These are phyloP conservation scores for Grigorovia transvaalensis DNA, from an alignment of 805 yeast genomes.

Conservation along the genomic window DNA sequence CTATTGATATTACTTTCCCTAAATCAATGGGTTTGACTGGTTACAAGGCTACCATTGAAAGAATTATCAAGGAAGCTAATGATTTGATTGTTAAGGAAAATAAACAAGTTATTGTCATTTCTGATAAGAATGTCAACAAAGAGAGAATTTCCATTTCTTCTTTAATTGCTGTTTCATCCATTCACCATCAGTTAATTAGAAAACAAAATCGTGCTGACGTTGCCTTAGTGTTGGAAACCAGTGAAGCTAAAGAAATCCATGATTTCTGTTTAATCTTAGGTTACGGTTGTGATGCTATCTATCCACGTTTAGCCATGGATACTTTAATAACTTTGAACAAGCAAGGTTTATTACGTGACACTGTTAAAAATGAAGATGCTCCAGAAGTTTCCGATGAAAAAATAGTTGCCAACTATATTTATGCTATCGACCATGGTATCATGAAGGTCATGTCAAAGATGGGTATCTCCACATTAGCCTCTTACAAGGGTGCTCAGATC, in stretches of 20 bases:
- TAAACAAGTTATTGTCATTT: constrained; percentile 57
- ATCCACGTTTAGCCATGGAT: constrained; percentile 90
- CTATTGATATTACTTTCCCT: constrained; percentile 80
- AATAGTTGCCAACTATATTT: constrained; percentile 53
- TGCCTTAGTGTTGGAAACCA: constrained; percentile 84
- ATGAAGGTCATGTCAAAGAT: constrained; percentile 96
- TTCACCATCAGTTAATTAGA: constrained; percentile 91
- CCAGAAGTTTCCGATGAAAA: constrained; percentile 35
- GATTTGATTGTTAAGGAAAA: constrained; percentile 68
- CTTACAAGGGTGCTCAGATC: constrained; percentile 98
- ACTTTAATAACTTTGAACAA: constrained; percentile 74
- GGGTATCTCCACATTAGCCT: constrained; percentile 97
- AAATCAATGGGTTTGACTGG: constrained; percentile 79
- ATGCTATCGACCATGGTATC: constrained; percentile 82
- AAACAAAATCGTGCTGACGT: constrained; percentile 94
- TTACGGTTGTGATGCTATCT: constrained; percentile 94
- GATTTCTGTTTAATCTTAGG: constrained; percentile 91
- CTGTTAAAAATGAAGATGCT: constrained; percentile 37
- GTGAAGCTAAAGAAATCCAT: constrained; percentile 96
- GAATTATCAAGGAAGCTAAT: constrained; percentile 79
- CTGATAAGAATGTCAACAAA: constrained; percentile 55
- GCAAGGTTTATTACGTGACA: constrained; percentile 55
- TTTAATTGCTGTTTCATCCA: constrained; percentile 89
- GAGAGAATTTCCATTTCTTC: constrained; percentile 75
- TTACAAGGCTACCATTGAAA: constrained; percentile 72